Evolutionary conservation across 1,284 basidiomycete species (phyloP), one percentile per base, ranked within the genome.

Genomic region (Sphagnurus paluster): DNA sequence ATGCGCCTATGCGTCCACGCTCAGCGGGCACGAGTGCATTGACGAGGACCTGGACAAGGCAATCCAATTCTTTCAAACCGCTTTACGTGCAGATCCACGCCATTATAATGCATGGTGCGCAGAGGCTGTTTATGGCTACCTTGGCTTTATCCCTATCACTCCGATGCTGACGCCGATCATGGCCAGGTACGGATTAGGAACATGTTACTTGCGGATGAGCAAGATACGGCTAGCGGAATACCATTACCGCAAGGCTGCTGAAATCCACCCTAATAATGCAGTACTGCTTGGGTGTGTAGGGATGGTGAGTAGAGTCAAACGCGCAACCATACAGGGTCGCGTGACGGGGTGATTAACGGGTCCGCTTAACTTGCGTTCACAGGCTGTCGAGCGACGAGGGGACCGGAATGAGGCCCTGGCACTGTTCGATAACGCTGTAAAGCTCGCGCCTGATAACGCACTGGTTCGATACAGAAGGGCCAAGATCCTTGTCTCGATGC

Each of bases 31-130:
- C 68, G 94, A 98, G 75, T 90, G 87, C 34, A 82, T 95, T 56
- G 90, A 96, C 68, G 93, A 97, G 60, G 93, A 98, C 72, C 77
- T 90, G 55, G 89, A 93, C 59, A 84, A 88, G 65, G 93, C 93
- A 23, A 82, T 93, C 57, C 81, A 78, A 46, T 94, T 91, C 72
- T 98, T 94, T 67, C 84, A 95, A 63, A 84, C 82, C 43, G 93
- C 94, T 32, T 76, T 98, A 64, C 80, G 90, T 65, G 84, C 85
- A 45, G 92, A 97, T 74, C 71, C 80, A 60, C 82, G 90, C 65
- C 92, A 95, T 67, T 98, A 97, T 68, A 95, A 94, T 70, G 94
- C 95, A 44, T 98, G 94, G 93, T 94, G 39, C 41, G 49, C n/a
- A n/a, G n/a, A n/a, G n/a, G n/a, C n/a, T 39, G 24, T 24, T 39